Evolutionary conservation across 768 basidiomycete species (phyloP), one percentile per base, ranked within the genome.

Genomic region (Termitomyces sp.): DNA sequence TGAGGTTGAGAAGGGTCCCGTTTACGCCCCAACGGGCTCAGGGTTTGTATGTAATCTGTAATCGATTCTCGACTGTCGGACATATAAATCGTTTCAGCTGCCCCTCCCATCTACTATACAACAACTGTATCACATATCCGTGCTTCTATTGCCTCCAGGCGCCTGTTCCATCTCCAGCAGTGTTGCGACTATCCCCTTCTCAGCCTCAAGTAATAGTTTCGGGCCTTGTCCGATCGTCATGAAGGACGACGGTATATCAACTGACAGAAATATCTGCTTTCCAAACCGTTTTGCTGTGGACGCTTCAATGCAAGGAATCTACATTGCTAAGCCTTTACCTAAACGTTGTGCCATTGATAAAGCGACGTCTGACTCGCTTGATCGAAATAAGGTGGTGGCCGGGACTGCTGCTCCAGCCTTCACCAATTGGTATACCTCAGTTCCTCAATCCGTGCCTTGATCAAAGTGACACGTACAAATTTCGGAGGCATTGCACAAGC

Each of bases 261-360:
- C 76, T 18, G 87, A 86, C 71, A 93, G 67, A 72, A 89, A 89
- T 54, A 93, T 83, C 69, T 86, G 83, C 64, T 82, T 86, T 62
- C 76, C 69, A 62, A 88, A 82, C 16, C 88, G 81, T 64, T 73
- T 80, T 24, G 88, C 90, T 92, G 72, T 57, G 54, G 58, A 62
- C 54, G 16, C 53, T 62, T 65, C 53, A 66, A 65, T 43, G 43
- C 42, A 57, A 57, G 51, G 32, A 59, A 52, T 39, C 47, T 26
- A n/a, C 60, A 48, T 61, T 40, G 58, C 50, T 57, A 42, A 43
- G 48, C 27, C 51, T 51, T 75, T 75, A 93, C 91, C 89, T 68
- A 93, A 78, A 68, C 92, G 84, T 71, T 85, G 86, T 47, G 89
- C 87, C 86, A 94, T 91, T 57, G 86, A 74, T 62, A 84, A 72